Base-by-base conservation (phyloP, 495 filamentous ascomycete species). In the Sabuloglossum arenarium region DNA sequence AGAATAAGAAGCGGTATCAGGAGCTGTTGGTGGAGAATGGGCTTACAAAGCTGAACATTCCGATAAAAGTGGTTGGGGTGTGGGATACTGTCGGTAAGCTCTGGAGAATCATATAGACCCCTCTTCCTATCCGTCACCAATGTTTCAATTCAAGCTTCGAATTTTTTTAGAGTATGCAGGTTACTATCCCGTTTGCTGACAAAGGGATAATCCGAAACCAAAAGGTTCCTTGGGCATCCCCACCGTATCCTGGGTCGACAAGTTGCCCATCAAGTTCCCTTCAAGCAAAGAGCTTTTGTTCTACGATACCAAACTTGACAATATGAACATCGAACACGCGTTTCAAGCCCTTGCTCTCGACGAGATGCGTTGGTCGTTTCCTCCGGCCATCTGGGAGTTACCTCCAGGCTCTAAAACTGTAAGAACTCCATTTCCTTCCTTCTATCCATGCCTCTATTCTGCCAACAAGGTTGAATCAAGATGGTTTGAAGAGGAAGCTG, bases 271-370 rank as follows among this genome's bases (percentile, higher is more conserved):
- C 4, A 21, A 21, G 11, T 32, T 56, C 19, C 55, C 34, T 0
- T 32, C 39, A 6, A 56, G 51, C 55, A 27, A 47, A 29, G 34
- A 56, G 21, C 46, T 46, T 24, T 23, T 47, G 3, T 56, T 56
- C 27, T 46, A 28, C 55, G 55, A 56, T 31, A 56, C 55, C 10
- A 29, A 45, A 14, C 24, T 56, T n/a, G 32, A 47, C 58, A 45
- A 21, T 67, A 6, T 61, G 63, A 66, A 73, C 52, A 72, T 81
- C 55, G 65, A 74, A 46, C 66, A 80, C 60, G 79, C 79, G 0
- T 81, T 73, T 59, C 79, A 82, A 21, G 78, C 77, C n/a, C 60
- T 81, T 12, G 71, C 77, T 1, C 61, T 82, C 1, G 78, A 82
- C 47, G 79, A 81, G 61, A 61, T 66, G 12, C 69, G 78, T 5